These are phyloP conservation scores for Scheffersomyces lignosus DNA, from an alignment of 805 yeast species.

Conservation along the genomic window DNA sequence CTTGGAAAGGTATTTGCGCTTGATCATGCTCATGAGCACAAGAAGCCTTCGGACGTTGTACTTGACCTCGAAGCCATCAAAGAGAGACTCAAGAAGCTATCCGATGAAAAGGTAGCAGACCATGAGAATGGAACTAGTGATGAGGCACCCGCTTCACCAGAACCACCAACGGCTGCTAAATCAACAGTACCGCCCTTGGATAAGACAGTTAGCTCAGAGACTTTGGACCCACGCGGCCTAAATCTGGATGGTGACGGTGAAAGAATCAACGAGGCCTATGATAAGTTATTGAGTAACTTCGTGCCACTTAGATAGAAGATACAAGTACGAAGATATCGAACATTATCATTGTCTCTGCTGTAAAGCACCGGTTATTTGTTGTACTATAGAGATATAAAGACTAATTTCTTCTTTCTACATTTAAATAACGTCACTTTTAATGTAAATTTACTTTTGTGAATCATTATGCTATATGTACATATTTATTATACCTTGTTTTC, in stretches of 20 bases:
- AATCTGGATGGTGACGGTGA: constrained; percentile 7
- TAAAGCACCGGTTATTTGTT: too few relatives aligned
- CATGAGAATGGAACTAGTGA: background rate
- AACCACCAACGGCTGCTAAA: background rate
- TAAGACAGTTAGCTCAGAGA: background rate
- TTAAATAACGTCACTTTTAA: too few relatives aligned
- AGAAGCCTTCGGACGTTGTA: constrained; percentile 8
- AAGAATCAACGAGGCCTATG: constrained; percentile 18
- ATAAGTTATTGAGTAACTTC: constrained; percentile 16
- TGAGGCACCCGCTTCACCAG: background rate
- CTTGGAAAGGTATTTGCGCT: constrained; percentile 21
- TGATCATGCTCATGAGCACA: constrained; percentile 1
- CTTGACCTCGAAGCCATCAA: constrained; percentile 12
- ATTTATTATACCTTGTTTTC: too few relatives aligned
- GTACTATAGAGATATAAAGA: too few relatives aligned
- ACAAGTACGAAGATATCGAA: too few relatives aligned
- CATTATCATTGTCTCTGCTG: too few relatives aligned
- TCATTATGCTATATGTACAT: too few relatives aligned
- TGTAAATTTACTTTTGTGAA: too few relatives aligned
- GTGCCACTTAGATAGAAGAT: constrained; percentile 5
- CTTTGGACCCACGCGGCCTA: background rate
- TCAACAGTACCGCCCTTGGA: background rate
- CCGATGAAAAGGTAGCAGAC: background rate
- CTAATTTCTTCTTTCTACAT: too few relatives aligned
- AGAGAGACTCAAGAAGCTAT: constrained; percentile 3